phyloP scores from a whole-genome alignment of 2,329 filamentous ascomycete species.

The Cryphonectria parasitica region DNA sequence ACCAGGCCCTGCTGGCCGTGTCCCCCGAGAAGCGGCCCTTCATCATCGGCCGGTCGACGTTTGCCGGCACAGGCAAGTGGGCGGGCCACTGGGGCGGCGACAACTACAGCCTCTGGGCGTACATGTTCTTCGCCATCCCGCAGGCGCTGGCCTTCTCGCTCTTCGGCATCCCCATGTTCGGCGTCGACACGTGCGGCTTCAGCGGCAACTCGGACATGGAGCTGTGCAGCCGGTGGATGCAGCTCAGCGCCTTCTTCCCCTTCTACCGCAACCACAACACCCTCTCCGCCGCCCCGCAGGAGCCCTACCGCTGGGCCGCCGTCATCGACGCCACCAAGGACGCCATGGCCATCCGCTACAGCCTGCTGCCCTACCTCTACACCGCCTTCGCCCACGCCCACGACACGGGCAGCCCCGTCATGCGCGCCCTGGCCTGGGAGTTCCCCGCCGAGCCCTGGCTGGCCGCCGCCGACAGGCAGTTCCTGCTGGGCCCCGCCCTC shows the following conservation, averaged over 20 bases:
- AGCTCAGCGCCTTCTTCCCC: constrained; percentile 68
- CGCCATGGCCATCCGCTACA: constrained; percentile 73
- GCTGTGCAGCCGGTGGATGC: constrained; percentile 69
- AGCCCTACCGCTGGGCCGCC: constrained; percentile 71
- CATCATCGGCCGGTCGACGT: constrained; percentile 81
- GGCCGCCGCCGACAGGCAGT: constrained; percentile 69
- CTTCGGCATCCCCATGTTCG: constrained; percentile 79
- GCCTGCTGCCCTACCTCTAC: constrained; percentile 75
- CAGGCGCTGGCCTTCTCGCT: constrained; percentile 76
- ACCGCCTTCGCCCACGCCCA: constrained; percentile 72
- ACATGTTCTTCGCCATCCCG: constrained; percentile 77
- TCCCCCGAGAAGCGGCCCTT: constrained; percentile 75
- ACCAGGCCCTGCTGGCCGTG: constrained; percentile 67
- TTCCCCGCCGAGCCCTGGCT: constrained; percentile 73
- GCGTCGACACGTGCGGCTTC: constrained; percentile 73
- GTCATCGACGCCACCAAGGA: constrained; percentile 66
- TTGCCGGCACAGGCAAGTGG: constrained; percentile 74
- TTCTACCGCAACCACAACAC: constrained; percentile 80
- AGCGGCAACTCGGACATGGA: constrained; percentile 68
- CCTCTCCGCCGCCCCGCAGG: constrained; percentile 64
- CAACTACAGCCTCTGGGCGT: constrained; percentile 71
- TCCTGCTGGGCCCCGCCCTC: constrained; percentile 69
- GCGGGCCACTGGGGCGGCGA: constrained; percentile 85
- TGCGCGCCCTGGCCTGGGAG: constrained; percentile 75
- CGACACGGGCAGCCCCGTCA: constrained; percentile 67